These are phyloP conservation scores for Allantophomopsis lycopodina DNA, from an alignment of 2,329 filamentous ascomycete genomes.

Conservation along the genomic window DNA sequence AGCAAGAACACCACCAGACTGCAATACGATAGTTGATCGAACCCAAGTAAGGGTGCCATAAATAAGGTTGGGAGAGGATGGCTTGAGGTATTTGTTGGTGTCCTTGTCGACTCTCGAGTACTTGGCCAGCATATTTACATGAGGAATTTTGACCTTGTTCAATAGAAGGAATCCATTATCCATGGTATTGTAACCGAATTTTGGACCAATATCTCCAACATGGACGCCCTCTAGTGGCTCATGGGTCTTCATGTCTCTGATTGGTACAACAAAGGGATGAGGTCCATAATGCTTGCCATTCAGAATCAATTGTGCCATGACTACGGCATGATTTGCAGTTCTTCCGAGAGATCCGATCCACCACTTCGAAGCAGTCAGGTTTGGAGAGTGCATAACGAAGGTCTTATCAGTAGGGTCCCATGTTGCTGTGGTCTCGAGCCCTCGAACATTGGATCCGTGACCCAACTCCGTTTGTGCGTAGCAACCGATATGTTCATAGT, in stretches of 20 bases:
- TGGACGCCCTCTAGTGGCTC: slow-evolving; percentile 55
- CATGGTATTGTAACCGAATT: slow-evolving; percentile 71
- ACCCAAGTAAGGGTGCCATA: slow-evolving; percentile 70
- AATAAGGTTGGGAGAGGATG: slow-evolving; percentile 51
- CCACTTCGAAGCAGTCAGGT: slow-evolving; percentile 68
- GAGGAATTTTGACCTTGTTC: slow-evolving; percentile 63
- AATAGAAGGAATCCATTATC: slow-evolving; percentile 71
- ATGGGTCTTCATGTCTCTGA: slow-evolving; percentile 58
- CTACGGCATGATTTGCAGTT: slow-evolving; percentile 63
- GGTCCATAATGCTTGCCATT: slow-evolving; percentile 56
- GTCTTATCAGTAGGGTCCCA: slow-evolving; percentile 64
- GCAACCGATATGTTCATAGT: slow-evolving; percentile 63
- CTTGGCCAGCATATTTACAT: slow-evolving; percentile 59
- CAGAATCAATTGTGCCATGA: slow-evolving; percentile 66
- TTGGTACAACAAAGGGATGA: slow-evolving; percentile 66
- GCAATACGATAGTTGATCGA: slow-evolving; percentile 58
- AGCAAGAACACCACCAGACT: slow-evolving; percentile 58
- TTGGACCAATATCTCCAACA: slow-evolving; percentile 70
- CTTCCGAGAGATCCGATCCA: slow-evolving; percentile 72
- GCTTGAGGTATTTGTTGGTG: slow-evolving; percentile 54
- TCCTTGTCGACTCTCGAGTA: slow-evolving; percentile 56
- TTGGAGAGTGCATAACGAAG: slow-evolving; percentile 61
- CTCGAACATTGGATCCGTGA: slow-evolving; percentile 64
- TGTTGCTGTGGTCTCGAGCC: slow-evolving; percentile 30
- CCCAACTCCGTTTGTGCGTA: slow-evolving; percentile 74